Evolutionary conservation across 257 asterid genomes (phyloP), one percentile per base, ranked within the genome.

Genomic region (Agastache rugosa): DNA sequence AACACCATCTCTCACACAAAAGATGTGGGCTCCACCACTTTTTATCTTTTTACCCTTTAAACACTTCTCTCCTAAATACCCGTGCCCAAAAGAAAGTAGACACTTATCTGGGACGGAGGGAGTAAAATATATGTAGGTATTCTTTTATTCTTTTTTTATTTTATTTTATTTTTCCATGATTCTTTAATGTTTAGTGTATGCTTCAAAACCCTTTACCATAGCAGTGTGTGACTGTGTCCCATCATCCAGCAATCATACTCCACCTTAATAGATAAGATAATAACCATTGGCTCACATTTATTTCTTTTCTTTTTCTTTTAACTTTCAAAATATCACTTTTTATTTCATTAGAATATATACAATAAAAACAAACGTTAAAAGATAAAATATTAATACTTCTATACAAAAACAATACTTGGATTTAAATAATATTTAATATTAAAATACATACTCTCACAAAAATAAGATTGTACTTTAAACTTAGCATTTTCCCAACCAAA

Each of bases 281-380:
- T 75, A 75, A 67, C 75, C 69, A 67, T 67, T 75, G 79, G 79
- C 51, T 58, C 55, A 31, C 16, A 56, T n/a, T 72, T 67, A 8
- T 37, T 19, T 35, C 29, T 5, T 5, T 19, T 8, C 19, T 16
- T 53, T 31, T 17, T 8, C 3, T 62, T 34, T 16, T 8, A 27
- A 23, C 31, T 60, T 60, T 1, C 5, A 14, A 42, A 63, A 17
- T 41, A 11, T 66, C 37, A 23, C 17, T 12, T 45, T 23, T 11
- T 23, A 37, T 10, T 37, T 9, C 58, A 42, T 17, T 11, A 63
- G 19, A 63, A 63, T 63, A 19, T 35, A 16, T 29, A 14, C 5
- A 62, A 62, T 17, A 4, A 4, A 37, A 11, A 4, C 6, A 63
- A 63, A 60, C 12, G 3, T 23, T 3, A 56, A 0, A 11, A 61